phyloP scores from a whole-genome alignment of 176 grass and related monocot species.

The Hyparrhenia diplandra region DNA sequence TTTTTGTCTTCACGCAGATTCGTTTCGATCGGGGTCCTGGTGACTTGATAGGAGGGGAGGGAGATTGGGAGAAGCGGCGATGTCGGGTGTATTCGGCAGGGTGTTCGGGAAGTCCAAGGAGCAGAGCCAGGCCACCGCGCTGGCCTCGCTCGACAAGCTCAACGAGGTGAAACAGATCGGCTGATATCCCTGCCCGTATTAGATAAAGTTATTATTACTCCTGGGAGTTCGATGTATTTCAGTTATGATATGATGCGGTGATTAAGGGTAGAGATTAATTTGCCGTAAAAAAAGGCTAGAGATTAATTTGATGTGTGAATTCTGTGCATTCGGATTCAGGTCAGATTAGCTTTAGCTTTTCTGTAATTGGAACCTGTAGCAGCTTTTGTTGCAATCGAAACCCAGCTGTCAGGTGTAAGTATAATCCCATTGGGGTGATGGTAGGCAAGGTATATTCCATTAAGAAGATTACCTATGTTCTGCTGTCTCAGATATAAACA shows the following conservation, averaged over 20 bases:
- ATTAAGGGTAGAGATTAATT: no score
- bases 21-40: not conserved
- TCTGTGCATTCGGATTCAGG: not conserved
- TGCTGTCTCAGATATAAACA: not conserved
- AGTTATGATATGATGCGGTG: not conserved
- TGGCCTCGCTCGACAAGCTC: conserved; percentile 76
- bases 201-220: not conserved
- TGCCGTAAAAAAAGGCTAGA: no score
- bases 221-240: not conserved
- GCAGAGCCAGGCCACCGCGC: conserved; percentile 53
- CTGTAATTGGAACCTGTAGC: not conserved
- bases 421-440: not conserved
- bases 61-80: conserved; percentile 9
- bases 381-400: not conserved
- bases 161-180: conserved; percentile 48
- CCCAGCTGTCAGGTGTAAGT: not conserved
- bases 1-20: not conserved
- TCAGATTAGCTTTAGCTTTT: not conserved
- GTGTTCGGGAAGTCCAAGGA: conserved; percentile 71
- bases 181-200: not conserved
- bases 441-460: not conserved
- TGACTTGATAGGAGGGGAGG: not conserved
- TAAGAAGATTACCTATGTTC: not conserved
- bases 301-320: not conserved
- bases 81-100: conserved; percentile 58